Percentiles rank a stretch among this genome's conserved stretches.
phyloP scores from a whole-genome alignment of 306 rosid genomes.

The Vigna unguiculata region DNA sequence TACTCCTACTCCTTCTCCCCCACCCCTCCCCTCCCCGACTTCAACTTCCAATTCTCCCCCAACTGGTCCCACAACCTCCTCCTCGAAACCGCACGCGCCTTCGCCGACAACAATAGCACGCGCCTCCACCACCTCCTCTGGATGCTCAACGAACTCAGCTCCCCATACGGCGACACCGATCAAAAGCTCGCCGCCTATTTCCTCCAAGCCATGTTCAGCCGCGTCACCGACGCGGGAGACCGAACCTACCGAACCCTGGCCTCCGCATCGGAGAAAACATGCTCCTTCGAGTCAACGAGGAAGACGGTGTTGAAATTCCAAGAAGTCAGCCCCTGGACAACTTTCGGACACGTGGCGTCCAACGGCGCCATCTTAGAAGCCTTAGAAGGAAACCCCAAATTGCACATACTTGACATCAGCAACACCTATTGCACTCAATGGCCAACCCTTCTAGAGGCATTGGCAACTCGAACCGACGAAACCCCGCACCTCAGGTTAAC shows the following conservation, averaged over 20 bases:
- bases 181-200: slow-evolving; percentile 81
- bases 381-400: slow-evolving; percentile 71
- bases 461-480: slow-evolving; percentile 77
- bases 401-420: slow-evolving; percentile 86
- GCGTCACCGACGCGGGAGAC: slow-evolving; percentile 73
- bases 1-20: slow-evolving; percentile 56
- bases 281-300: slow-evolving; percentile 82
- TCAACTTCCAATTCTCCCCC: slow-evolving; percentile 65
- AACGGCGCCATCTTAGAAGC: slow-evolving; percentile 91
- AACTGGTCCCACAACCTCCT: slow-evolving; percentile 78
- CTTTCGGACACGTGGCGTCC: slow-evolving; percentile 91
- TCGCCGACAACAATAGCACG: slow-evolving; percentile 64
- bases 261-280: slow-evolving; percentile 69
- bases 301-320: slow-evolving; percentile 79
- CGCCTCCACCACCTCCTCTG: slow-evolving; percentile 80
- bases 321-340: slow-evolving; percentile 95
- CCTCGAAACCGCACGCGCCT: slow-evolving; percentile 70
- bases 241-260: slow-evolving; percentile 66
- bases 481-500: slow-evolving; percentile 79
- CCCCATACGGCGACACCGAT: slow-evolving; percentile 80
- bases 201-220: slow-evolving; percentile 83
- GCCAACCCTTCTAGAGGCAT: slow-evolving; percentile 87
- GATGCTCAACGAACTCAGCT: slow-evolving; percentile 89
- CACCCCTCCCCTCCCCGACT: slow-evolving; percentile 48
- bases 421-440: slow-evolving; percentile 94